Evolutionary conservation across 441 rosid species (phyloP), one percentile per base, ranked within the genome.

Genomic region (Pelargonium myrrhifolium): DNA sequence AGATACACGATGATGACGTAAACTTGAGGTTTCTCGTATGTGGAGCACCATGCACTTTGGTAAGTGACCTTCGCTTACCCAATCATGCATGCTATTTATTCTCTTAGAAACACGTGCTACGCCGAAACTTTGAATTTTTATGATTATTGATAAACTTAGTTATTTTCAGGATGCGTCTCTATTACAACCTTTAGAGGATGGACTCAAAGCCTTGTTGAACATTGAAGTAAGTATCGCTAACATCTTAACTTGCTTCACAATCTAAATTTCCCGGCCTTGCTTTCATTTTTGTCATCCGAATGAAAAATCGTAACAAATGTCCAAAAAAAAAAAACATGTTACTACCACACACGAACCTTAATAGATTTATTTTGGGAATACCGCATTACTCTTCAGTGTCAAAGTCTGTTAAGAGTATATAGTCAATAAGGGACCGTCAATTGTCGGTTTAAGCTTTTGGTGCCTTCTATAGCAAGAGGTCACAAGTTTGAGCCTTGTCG

Each of bases 11-110:
- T 20, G 60, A 55, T 55, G 60, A 55, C 3, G 60, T 55, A 55
- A 55, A 55, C 60, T 55, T 55, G 60, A 55, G 60, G 21, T 55
- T 55, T 55, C 60, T 55, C 18, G 60, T 55, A 8, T 55, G 60
- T 20, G 60, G 60, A 17, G 18, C 4, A n/a, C 60, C 60, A 15
- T 20, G 60, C 60, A 1, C 60, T 18, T 18, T 20, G 60, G 60
- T 55, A 18, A 55, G 60, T 18, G 14, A 20, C 51, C 51, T n/a
- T 3, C 5, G 51, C 51, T 45, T 45, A 45, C 15, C 51, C 1
- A 15, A 11, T 45, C 12, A 14, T 45, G 15, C 9, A n/a, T 45
- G 15, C 51, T n/a, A n/a, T n/a, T 49, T 49, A 49, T 49, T 49
- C 55, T 47, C 55, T 12, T 45, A 1, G 51, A 11, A 40, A 43